These are phyloP conservation scores for Ammopiptanthus mongolicus DNA, from an alignment of 306 rosid species.

Conservation along the genomic window DNA sequence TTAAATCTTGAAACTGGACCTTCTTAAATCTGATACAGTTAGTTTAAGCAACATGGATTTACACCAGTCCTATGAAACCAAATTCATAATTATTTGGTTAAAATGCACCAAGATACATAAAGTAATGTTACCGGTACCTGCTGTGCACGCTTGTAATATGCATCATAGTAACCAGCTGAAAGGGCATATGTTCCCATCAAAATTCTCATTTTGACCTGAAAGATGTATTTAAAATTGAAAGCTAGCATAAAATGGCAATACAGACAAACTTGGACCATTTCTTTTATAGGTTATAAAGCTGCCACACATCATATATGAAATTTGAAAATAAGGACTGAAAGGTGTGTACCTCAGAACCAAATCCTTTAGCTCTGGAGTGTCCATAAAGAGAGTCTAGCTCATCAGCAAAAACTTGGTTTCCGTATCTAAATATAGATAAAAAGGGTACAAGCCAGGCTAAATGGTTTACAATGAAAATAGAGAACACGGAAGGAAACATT, in stretches of 20 bases:
- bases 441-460: slow-evolving; percentile 3
- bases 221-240: neutral
- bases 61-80: neutral
- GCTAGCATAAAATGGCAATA: neutral
- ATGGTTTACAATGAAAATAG: slow-evolving; percentile 7
- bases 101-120: neutral
- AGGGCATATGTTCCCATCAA: slow-evolving; percentile 93
- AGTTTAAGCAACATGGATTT: slow-evolving; percentile 6
- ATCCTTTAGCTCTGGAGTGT: slow-evolving; percentile 80
- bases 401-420: slow-evolving; percentile 69
- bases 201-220: slow-evolving; percentile 97
- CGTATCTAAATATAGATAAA: slow-evolving; percentile 55
- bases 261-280: slow-evolving; percentile 8
- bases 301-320: neutral
- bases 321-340: slow-evolving; percentile 1
- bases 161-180: slow-evolving; percentile 98
- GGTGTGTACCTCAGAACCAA: slow-evolving; percentile 81
- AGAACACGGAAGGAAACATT: neutral
- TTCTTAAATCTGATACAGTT: neutral
- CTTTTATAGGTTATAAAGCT: neutral
- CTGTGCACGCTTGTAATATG: slow-evolving; percentile 96
- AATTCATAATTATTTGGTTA: slow-evolving; percentile 12
- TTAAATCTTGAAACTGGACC: neutral
- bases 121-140: slow-evolving; percentile 54
- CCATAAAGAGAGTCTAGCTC: slow-evolving; percentile 71